phyloP scores from a whole-genome alignment of 345 rosid species.

The Moringa oleifera region DNA sequence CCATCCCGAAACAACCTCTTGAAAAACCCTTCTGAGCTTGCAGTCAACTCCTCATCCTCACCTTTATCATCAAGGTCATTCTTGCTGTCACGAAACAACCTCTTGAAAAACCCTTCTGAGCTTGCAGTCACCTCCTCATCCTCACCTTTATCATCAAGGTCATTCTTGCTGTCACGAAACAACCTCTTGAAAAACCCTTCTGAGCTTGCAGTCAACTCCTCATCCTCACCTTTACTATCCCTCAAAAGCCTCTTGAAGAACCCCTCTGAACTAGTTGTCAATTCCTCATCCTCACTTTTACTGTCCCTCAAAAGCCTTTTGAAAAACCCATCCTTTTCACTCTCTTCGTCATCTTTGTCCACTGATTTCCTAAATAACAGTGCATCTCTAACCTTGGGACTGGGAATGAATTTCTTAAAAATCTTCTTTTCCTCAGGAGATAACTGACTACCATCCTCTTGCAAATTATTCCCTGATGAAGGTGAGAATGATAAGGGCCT shows the following conservation, averaged over 20 bases:
- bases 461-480: constrained; percentile 45
- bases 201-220: constrained; percentile 54
- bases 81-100: constrained; percentile 58
- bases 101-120: constrained; percentile 70
- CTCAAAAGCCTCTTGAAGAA: constrained; percentile 76
- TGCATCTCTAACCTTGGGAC: constrained; percentile 93
- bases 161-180: constrained; percentile 50
- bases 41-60: constrained; percentile 54
- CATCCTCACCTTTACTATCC: constrained; percentile 64
- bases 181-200: constrained; percentile 78
- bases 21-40: constrained; percentile 67
- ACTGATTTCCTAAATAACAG: constrained; percentile 87
- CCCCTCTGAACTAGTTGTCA: constrained; percentile 62
- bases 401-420: constrained; percentile 88
- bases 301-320: constrained; percentile 85
- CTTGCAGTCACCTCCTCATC: constrained; percentile 55
- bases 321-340: constrained; percentile 92
- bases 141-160: constrained; percentile 51
- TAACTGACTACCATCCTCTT: constrained; percentile 60
- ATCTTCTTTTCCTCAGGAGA: constrained; percentile 77
- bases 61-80: constrained; percentile 51
- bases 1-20: constrained; percentile 65
- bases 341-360: constrained; percentile 87
- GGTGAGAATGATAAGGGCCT: constrained; percentile 71
- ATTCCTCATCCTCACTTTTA: constrained; percentile 74